Evolutionary conservation across 805 yeast species (phyloP).

Genomic region (Candida morakotiae): DNA sequence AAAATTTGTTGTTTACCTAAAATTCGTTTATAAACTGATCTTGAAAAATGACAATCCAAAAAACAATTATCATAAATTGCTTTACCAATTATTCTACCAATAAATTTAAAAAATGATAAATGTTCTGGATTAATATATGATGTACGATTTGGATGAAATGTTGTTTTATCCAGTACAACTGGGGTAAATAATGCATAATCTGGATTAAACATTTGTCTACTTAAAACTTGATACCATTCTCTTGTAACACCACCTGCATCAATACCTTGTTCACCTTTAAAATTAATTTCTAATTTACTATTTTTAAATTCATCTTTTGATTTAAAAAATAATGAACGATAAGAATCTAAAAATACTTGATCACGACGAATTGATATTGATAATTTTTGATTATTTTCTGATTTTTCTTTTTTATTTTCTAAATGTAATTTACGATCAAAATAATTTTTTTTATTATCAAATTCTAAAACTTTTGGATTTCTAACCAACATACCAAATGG

Average conservation of each 20-base stretch:
- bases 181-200: conserved; percentile 91
- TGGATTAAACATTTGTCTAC: conserved; percentile 94
- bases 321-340: conserved; percentile 76
- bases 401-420: conserved; percentile 37
- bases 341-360: conserved; percentile 88
- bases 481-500: conserved; percentile 86
- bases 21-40: conserved; percentile 89
- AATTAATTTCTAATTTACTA: conserved; percentile 72
- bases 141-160: conserved; percentile 92
- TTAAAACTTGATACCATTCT: conserved; percentile 94
- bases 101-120: conserved; percentile 85
- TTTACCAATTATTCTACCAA: conserved; percentile 91
- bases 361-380: conserved; percentile 75
- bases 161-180: conserved; percentile 85
- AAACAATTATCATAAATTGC: conserved; percentile 85
- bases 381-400: conserved; percentile 49
- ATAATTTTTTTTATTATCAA: conserved; percentile 87
- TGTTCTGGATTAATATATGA: conserved; percentile 94
- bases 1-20: conserved; percentile 76
- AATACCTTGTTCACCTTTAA: conserved; percentile 91
- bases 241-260: conserved; percentile 98
- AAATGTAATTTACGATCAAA: conserved; percentile 72
- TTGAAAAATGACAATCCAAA: conserved; percentile 89
- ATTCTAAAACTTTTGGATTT: conserved; percentile 86
- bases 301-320: conserved; percentile 67